Evolutionary conservation across 108 stramenopile species (phyloP).

Genomic region (Cylindrotheca closterium): DNA sequence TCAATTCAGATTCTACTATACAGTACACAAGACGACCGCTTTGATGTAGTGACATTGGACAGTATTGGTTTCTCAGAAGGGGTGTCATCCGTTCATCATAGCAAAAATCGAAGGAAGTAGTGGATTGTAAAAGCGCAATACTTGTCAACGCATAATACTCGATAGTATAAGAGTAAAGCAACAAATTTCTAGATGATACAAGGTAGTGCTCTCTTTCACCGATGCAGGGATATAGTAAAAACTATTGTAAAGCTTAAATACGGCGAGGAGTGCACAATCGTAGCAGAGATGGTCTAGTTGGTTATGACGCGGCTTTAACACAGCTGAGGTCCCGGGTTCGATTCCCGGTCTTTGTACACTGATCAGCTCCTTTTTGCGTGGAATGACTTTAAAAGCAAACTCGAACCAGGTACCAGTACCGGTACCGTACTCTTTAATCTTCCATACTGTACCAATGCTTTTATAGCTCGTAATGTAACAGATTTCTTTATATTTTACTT

Average conservation of each 20-base stretch:
- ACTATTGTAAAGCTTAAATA: neutral
- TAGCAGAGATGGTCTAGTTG: slow-evolving; percentile 83
- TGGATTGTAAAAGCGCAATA: neutral
- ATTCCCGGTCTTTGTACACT: slow-evolving; percentile 72
- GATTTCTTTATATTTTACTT: too few species aligned
- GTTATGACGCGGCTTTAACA: slow-evolving; percentile 91
- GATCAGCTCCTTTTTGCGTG: too few species aligned
- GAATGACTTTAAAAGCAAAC: too few species aligned
- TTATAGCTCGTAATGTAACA: too few species aligned
- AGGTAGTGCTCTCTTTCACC: neutral
- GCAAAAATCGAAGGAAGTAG: slow-evolving; percentile 3
- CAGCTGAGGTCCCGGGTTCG: slow-evolving; percentile 83
- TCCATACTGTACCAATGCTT: too few species aligned
- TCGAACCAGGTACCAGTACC: too few species aligned
- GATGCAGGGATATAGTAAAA: neutral
- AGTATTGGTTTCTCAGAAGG: neutral
- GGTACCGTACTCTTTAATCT: too few species aligned
- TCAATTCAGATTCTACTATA: slow-evolving; percentile 39
- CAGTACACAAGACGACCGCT: slow-evolving; percentile 52
- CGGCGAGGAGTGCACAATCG: neutral
- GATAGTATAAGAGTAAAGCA: neutral
- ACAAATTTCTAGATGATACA: neutral
- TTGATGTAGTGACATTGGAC: slow-evolving; percentile 52
- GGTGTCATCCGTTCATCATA: neutral
- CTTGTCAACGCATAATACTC: neutral